These are phyloP conservation scores for Sanguinoderma infundibulare DNA, from an alignment of 1,284 basidiomycete genomes.

Conservation along the genomic window DNA sequence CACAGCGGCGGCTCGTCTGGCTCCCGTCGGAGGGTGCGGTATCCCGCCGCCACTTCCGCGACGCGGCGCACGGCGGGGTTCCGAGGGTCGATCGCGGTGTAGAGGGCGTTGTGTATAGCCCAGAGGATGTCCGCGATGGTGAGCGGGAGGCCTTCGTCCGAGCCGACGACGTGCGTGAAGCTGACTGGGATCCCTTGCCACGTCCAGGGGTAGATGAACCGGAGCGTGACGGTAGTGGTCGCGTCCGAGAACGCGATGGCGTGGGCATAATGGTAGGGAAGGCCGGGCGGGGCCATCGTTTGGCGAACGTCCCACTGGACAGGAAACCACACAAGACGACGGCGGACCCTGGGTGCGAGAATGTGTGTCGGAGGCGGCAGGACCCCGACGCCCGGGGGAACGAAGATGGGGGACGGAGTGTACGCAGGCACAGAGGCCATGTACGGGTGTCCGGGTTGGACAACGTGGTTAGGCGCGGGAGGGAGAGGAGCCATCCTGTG, in stretches of 20 bases:
- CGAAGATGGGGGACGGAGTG: background rate
- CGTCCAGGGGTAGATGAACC: background rate
- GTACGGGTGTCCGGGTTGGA: too few species aligned
- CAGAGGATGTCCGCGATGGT: background rate
- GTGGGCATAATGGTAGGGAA: background rate
- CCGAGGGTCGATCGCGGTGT: background rate
- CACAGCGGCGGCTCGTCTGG: background rate
- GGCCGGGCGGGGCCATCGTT: background rate
- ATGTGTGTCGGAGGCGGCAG: too few species aligned
- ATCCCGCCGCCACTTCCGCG: background rate
- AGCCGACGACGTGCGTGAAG: background rate
- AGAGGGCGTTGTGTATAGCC: background rate
- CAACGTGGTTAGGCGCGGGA: too few species aligned
- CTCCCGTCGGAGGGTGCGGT: background rate
- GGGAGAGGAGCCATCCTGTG: background rate
- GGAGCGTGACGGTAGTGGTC: background rate
- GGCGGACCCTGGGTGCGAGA: background rate
- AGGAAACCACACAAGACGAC: too few species aligned
- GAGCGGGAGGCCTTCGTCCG: background rate
- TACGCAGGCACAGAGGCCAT: background rate
- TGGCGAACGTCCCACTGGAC: background rate
- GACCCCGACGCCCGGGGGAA: too few species aligned
- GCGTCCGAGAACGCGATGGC: background rate
- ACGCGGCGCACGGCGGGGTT: background rate
- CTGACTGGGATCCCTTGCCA: background rate